Evolutionary conservation across 2,329 filamentous ascomycete species (phyloP), one percentile per base, ranked within the genome.

Genomic region (Colletotrichum gigasporum): DNA sequence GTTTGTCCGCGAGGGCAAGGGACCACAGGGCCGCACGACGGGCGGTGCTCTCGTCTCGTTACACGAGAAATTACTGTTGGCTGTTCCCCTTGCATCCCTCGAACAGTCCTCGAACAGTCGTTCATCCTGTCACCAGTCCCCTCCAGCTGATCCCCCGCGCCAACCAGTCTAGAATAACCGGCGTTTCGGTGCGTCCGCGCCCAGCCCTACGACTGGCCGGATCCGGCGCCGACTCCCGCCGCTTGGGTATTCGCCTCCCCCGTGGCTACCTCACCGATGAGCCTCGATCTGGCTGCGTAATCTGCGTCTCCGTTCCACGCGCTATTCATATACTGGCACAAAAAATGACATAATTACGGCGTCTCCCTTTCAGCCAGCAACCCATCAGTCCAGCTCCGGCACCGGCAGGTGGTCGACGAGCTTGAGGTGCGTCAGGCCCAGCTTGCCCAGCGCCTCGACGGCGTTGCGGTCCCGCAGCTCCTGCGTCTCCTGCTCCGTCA

Each of bases 331-430:
- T 41, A n/a, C 24, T 16, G 37, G 20, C 6, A 28, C 26, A 37
- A 28, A 20, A 35, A 47, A 50, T 57, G 54, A 57, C 54, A 56
- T 56, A 56, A 28, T 22, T 28, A 18, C 37, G 47, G 14, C 41
- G 11, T 24, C 12, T 11, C 24, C 42, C 37, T 12, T 16, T 5
- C 34, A 18, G 7, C 24, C 12, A 6, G 3, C 54, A 4, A 4
- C 5, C 11, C 22, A 48, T 63, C 59, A 67, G 37, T 86, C 84
- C 37, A 86, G 59, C 70, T 94, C 91, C 4, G 91, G 91, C 34
- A 95, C 87, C 1, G 92, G 91, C 70, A 95, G 75, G 60, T 93
- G 91, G 71, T 94, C 87, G 48, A 92, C 85, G 63, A 96, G 82
- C 81, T 89, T 92, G 77, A 94, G 87, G 28, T 67, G 65, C 70